A percentile compares a stretch with the other conserved stretches of the same genome.
phyloP scores from a whole-genome alignment of 768 basidiomycete species.

The Rhodotorula babjevae region DNA sequence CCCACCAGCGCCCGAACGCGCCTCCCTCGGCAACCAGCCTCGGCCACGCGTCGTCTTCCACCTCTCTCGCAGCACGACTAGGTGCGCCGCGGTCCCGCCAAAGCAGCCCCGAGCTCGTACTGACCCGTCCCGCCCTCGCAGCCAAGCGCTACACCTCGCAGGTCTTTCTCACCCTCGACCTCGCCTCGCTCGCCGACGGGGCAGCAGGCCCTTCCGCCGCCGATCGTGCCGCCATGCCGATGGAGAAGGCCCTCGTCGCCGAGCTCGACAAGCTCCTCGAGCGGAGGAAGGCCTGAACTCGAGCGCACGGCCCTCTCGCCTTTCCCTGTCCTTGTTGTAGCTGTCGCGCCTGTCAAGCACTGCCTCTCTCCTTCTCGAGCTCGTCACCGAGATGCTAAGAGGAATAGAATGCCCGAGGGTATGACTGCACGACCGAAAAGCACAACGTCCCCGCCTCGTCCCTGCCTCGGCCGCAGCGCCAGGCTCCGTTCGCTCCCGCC shows the following conservation, averaged over 20 bases:
- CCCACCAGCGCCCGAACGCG: neutral
- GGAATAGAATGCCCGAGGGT: no score
- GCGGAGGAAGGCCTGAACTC: neutral
- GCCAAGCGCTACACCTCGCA: constrained; percentile 36
- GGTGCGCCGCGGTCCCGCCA: neutral
- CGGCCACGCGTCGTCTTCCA: constrained; percentile 9
- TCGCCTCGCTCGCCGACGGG: constrained; percentile 5
- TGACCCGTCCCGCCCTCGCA: neutral
- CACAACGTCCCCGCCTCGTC: no score
- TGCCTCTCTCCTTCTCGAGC: no score
- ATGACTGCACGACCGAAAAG: no score
- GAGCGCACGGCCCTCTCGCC: no score
- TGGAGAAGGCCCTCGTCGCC: constrained; percentile 11
- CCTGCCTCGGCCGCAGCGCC: no score
- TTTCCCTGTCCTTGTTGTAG: no score
- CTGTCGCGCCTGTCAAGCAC: no score
- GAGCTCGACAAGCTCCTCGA: constrained; percentile 2
- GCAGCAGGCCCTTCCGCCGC: neutral
- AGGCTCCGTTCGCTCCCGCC: no score
- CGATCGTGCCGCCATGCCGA: neutral
- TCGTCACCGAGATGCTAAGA: no score
- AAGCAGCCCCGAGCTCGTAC: neutral
- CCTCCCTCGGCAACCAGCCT: neutral
- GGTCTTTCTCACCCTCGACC: constrained; percentile 38
- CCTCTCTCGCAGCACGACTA: constrained; percentile 12